phyloP scores from a whole-genome alignment of 192 early-diverging fungal genomes.

The Podila verticillata region DNA sequence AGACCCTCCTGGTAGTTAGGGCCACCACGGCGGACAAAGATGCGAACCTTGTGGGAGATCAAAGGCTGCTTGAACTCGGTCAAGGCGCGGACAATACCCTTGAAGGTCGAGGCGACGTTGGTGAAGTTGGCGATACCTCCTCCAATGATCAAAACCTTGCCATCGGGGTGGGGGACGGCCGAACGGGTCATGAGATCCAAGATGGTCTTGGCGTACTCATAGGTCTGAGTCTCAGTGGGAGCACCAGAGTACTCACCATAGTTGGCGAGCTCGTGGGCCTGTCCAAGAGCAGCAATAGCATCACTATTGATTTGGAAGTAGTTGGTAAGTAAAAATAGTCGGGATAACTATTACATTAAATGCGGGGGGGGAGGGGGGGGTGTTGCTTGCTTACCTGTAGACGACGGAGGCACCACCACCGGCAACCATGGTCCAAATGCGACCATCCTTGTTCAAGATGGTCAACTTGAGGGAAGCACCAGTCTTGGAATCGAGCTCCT shows the following conservation, averaged over 20 bases:
- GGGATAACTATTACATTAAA: background rate
- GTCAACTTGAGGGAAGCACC: conserved; percentile 97
- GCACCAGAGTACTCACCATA: conserved; percentile 99
- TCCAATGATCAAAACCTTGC: conserved; percentile 97
- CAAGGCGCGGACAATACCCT: conserved; percentile 96
- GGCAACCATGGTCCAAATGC: conserved; percentile 99
- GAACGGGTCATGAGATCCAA: conserved; percentile 96
- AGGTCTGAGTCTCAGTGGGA: conserved; percentile 97
- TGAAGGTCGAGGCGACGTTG: conserved; percentile 98
- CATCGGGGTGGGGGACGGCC: conserved; percentile 76
- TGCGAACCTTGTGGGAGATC: conserved; percentile 86
- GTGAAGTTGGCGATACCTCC: conserved; percentile 99
- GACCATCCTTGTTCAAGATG: conserved; percentile 91
- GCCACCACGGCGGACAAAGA: conserved; percentile 95
- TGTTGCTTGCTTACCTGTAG: conserved; percentile 58
- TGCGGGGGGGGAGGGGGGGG: background rate
- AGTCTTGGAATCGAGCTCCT: conserved; percentile 96
- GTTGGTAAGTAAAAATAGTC: background rate
- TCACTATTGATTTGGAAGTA: conserved; percentile 62
- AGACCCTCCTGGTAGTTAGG: conserved; percentile 99
- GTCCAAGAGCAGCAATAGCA: conserved; percentile 95
- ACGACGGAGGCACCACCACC: conserved; percentile 98
- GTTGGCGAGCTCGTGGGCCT: conserved; percentile 93
- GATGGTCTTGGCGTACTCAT: conserved; percentile 98
- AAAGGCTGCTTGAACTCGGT: conserved; percentile 89